These are phyloP conservation scores for Paratinospora sagittata DNA, from an alignment of 164 flowering plant species.

Conservation along the genomic window DNA sequence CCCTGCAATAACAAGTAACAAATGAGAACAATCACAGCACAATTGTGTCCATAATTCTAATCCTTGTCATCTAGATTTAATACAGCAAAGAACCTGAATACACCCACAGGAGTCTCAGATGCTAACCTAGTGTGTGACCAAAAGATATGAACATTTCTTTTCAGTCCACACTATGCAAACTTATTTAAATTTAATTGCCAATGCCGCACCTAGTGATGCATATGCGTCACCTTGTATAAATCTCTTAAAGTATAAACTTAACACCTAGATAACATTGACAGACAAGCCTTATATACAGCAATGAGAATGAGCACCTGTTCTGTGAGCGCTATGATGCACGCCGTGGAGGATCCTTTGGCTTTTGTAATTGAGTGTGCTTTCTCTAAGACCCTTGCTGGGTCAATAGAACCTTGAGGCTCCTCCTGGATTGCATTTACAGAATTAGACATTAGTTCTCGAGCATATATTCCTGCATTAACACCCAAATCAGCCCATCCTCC, in stretches of 20 bases:
- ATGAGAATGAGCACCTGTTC: slow-evolving; percentile 53
- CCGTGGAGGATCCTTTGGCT: slow-evolving; percentile 90
- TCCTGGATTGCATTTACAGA: slow-evolving; percentile 69
- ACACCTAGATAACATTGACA: no score
- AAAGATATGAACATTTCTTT: not conserved
- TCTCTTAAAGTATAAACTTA: no score
- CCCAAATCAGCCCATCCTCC: slow-evolving; percentile 98
- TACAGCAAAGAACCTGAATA: not conserved
- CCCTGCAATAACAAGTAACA: slow-evolving; percentile 41
- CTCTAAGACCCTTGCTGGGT: slow-evolving; percentile 84
- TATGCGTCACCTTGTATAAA: no score
- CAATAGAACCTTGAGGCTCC: slow-evolving; percentile 81
- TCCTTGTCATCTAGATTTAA: not conserved
- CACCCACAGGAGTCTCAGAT: not conserved
- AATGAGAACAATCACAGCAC: not conserved
- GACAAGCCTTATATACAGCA: not conserved
- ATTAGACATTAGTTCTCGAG: slow-evolving; percentile 88
- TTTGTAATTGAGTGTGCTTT: slow-evolving; percentile 79
- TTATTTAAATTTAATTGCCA: no score
- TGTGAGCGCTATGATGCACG: slow-evolving; percentile 90
- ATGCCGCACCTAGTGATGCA: no score
- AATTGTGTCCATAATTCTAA: not conserved
- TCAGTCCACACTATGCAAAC: no score
- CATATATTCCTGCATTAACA: slow-evolving; percentile 72
- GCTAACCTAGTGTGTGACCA: not conserved